Evolutionary conservation across 1,284 basidiomycete species (phyloP), one percentile per base, ranked within the genome.

Genomic region (Vanrija pseudolonga): DNA sequence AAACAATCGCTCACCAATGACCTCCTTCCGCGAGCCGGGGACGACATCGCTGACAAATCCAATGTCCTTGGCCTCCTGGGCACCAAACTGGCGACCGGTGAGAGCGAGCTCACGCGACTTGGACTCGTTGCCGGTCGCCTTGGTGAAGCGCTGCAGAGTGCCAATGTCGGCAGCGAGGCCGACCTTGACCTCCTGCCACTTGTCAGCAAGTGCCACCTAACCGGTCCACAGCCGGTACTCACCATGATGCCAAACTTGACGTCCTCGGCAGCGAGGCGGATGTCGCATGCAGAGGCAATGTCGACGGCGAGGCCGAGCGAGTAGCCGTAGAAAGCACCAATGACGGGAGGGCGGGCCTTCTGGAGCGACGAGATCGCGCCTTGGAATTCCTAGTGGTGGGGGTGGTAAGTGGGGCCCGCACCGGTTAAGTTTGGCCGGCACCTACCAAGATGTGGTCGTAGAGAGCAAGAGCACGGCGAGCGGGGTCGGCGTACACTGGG

Each of bases 151-250:
- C 32, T 93, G 89, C 15, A 98, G 82, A 0, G 90, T 87, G 3
- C 93, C 93, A 46, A 95, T 87, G 71, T 96, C 93, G 2, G 93
- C 89, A 3, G 92, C 91, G 0, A 96, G 80, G 0, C 90, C 92
- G 8, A 92, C 83, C 66, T 93, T 90, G 8, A 92, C 88, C 81
- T 97, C 92, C 89, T 90, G 68, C 15, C 24, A 44, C 23, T 23
- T 46, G 15, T 49, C 45, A 48, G 40, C 40, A 18, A 23, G n/a
- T 24, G 46, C 11, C 18, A 9, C 24, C 6, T 23, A 26, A 20
- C 12, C n/a, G 38, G 17, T 9, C 15, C 37, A 38, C n/a, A 40
- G 17, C 19, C 32, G 9, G 3, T 11, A 60, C 76, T 43, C 45
- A 86, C 89, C 77, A 91, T 90, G 77, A 96, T 89, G 17, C 84